phyloP scores from a whole-genome alignment of 148 eudicot species.

The Dianthus caryophyllus region DNA sequence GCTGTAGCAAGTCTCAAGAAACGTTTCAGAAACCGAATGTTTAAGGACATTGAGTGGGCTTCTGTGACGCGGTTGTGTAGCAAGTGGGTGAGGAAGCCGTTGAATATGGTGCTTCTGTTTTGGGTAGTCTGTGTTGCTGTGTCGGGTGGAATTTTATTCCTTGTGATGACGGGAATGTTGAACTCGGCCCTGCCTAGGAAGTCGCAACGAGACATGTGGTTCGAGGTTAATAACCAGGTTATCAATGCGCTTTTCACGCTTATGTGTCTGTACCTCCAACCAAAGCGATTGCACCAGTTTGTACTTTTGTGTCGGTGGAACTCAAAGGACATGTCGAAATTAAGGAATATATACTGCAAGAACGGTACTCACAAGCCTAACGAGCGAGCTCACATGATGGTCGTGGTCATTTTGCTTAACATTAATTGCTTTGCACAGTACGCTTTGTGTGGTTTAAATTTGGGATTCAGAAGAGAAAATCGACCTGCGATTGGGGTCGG shows the following conservation, averaged over 20 bases:
- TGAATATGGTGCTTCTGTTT: constrained; percentile 65
- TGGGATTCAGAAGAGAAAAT: constrained; percentile 61
- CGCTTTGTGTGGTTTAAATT: constrained; percentile 48
- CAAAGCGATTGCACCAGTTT: constrained; percentile 69
- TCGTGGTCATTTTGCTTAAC: constrained; percentile 41
- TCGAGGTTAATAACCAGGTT: constrained; percentile 90
- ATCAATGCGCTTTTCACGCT: constrained; percentile 88
- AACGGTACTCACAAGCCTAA: constrained; percentile 77
- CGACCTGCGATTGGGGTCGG: constrained; percentile 79
- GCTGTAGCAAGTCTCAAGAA: constrained; percentile 36
- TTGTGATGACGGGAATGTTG: constrained; percentile 89
- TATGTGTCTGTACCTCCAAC: constrained; percentile 89
- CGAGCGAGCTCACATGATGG: constrained; percentile 67
- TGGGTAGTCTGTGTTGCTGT: constrained; percentile 68
- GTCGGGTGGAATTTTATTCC: constrained; percentile 78
- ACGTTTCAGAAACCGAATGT: constrained; percentile 38
- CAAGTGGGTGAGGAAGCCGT: constrained; percentile 71
- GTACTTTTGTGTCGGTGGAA: constrained; percentile 78
- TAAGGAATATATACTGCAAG: constrained; percentile 75
- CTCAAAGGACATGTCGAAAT: constrained; percentile 44
- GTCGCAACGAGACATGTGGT: constrained; percentile 70
- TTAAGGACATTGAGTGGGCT: constrained; percentile 52
- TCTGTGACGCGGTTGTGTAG: constrained; percentile 36
- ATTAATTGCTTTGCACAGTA: constrained; percentile 63
- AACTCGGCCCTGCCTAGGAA: constrained; percentile 53